Evolutionary conservation across 1,139 yeast genomes (phyloP).

Genomic region (Pichia norvegensis): DNA sequence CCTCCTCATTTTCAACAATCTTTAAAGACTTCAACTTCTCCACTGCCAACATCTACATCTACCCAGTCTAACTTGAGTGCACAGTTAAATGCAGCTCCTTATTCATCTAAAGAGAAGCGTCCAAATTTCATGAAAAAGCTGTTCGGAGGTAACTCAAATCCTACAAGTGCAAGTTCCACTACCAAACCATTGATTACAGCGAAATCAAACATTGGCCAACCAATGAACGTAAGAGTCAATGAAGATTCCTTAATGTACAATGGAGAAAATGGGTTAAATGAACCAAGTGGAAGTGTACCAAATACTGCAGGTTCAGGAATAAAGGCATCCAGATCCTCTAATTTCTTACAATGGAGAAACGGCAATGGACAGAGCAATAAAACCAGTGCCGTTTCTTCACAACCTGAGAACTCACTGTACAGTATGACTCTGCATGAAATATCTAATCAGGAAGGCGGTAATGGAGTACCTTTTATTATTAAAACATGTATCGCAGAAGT

Average conservation of each 20-base stretch:
- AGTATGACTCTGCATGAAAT: constrained; percentile 50
- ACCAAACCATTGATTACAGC: constrained; percentile 4
- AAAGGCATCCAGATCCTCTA: constrained; percentile 38
- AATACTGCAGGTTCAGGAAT: constrained; percentile 4
- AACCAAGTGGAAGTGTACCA: background rate
- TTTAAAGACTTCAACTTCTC: constrained; percentile 2
- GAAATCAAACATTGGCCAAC: constrained; percentile 19
- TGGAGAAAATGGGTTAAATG: background rate
- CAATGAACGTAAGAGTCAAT: constrained; percentile 25
- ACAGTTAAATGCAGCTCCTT: constrained; percentile 5
- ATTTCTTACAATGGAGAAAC: constrained; percentile 32
- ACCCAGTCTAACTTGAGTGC: constrained; percentile 1
- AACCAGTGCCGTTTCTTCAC: constrained; percentile 7
- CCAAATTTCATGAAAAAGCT: constrained; percentile 25
- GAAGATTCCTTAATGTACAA: constrained; percentile 17
- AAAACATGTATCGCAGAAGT: constrained; percentile 71
- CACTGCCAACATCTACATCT: constrained; percentile 5
- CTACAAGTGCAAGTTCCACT: constrained; percentile 6
- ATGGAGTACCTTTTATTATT: constrained; percentile 59
- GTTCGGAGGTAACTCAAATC: constrained; percentile 19
- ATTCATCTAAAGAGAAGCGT: constrained; percentile 15
- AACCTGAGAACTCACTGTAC: constrained; percentile 26
- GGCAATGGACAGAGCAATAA: constrained; percentile 7
- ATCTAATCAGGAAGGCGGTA: constrained; percentile 49
- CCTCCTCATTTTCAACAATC: background rate